phyloP scores from a whole-genome alignment of 306 rosid species.

The Trifolium subterraneum region DNA sequence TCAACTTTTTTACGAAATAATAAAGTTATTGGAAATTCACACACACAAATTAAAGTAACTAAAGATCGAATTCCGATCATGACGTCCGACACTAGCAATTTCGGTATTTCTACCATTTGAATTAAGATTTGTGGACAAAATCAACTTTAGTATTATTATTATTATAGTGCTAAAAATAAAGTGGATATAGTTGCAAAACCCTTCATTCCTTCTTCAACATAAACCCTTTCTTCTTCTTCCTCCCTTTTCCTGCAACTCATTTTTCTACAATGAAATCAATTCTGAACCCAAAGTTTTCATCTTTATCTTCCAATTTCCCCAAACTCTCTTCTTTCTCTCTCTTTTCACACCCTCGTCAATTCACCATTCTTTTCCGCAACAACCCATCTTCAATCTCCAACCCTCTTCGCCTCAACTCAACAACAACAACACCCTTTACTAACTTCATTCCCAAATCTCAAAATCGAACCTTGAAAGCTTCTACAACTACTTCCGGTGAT shows the following conservation, averaged over 20 bases:
- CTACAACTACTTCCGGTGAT: constrained; percentile 60
- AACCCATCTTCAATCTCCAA: constrained; percentile 38
- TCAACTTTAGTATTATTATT: too few species aligned
- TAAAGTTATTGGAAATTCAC: too few species aligned
- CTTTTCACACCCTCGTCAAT: constrained; percentile 46
- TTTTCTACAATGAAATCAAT: constrained; percentile 61
- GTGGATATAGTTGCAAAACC: constrained; percentile 44
- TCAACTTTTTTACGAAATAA: too few species aligned
- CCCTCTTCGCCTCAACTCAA: constrained; percentile 51
- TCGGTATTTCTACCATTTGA: too few species aligned
- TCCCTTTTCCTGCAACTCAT: not conserved
- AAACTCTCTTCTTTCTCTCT: constrained; percentile 47
- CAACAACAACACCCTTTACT: constrained; percentile 21
- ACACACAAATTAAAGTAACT: too few species aligned
- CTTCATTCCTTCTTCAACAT: constrained; percentile 17
- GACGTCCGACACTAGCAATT: too few species aligned
- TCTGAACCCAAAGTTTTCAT: constrained; percentile 53
- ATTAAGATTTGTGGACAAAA: too few species aligned
- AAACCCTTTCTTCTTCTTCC: constrained; percentile 51
- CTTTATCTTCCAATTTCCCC: constrained; percentile 52
- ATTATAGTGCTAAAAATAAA: not conserved
- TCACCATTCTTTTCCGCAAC: constrained; percentile 16
- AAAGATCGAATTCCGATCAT: too few species aligned
- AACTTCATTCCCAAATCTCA: constrained; percentile 40
- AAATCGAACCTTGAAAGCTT: constrained; percentile 46